Conservation (phyloP, 164 flowering plant species). For the Kingdonia uniflora region DNA sequence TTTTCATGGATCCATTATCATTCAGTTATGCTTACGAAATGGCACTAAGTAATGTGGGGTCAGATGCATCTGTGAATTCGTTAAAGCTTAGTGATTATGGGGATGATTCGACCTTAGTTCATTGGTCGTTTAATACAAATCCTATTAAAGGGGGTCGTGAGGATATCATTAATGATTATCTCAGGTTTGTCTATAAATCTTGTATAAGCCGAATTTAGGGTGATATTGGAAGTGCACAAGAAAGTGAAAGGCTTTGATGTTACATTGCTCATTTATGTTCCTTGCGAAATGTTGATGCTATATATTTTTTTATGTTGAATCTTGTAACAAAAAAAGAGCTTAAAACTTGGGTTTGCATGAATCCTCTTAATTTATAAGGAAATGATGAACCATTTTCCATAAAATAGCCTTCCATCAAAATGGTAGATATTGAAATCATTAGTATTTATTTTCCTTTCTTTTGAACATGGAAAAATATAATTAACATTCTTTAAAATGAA, state of each 20-base stretch:
- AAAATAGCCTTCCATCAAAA: too few relatives aligned
- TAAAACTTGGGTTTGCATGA: too few relatives aligned
- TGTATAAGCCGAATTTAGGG: conserved; percentile 39
- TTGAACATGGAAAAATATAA: too few relatives aligned
- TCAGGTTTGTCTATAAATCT: conserved; percentile 51
- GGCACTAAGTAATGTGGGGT: conserved; percentile 55
- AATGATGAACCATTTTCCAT: too few relatives aligned
- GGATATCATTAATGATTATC: conserved; percentile 35
- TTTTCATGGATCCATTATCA: conserved; percentile 29
- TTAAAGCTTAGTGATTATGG: conserved; percentile 42
- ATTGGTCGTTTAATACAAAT: conserved; percentile 41
- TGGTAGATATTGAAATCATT: too few relatives aligned
- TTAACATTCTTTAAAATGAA: too few relatives aligned
- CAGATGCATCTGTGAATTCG: conserved; percentile 47
- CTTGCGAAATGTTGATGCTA: too few relatives aligned
- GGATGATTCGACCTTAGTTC: conserved; percentile 31
- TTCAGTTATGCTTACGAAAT: conserved; percentile 32
- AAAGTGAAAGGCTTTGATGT: background rate
- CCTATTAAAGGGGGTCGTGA: conserved; percentile 37
- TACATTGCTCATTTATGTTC: too few relatives aligned
- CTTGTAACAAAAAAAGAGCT: too few relatives aligned
- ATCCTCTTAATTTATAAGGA: too few relatives aligned
- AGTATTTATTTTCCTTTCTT: too few relatives aligned
- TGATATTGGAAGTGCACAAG: conserved; percentile 20
- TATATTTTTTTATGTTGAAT: too few relatives aligned